A percentile compares a stretch with the other conserved stretches of the same genome.
Conservation (phyloP, 1,284 basidiomycete species). For the Gomphus sp. region DNA sequence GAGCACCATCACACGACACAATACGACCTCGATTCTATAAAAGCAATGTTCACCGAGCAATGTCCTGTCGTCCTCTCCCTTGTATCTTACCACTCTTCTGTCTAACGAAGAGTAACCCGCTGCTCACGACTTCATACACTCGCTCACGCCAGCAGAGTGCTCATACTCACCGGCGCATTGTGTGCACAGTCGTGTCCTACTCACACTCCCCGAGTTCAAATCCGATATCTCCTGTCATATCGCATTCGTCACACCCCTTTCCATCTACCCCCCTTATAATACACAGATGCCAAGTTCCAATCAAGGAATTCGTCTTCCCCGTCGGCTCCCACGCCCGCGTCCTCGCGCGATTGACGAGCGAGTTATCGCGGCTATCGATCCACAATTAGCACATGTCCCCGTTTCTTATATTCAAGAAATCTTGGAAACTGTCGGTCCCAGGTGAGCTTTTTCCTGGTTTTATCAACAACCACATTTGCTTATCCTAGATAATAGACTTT, state of each 20-base stretch:
- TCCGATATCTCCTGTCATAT: background rate
- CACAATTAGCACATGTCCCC: constrained; percentile 23
- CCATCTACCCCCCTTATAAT: background rate
- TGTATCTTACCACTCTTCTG: background rate
- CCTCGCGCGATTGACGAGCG: constrained; percentile 20
- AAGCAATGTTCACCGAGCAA: background rate
- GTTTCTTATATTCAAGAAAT: constrained; percentile 28
- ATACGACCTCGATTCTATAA: background rate
- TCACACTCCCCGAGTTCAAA: background rate
- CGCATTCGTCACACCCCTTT: background rate
- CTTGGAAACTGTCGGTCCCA: constrained; percentile 24
- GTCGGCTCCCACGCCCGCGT: constrained; percentile 23
- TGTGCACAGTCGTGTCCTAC: background rate
- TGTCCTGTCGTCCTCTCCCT: background rate
- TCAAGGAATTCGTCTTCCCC: constrained; percentile 19
- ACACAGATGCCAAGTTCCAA: constrained; percentile 19
- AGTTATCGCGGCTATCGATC: constrained; percentile 22
- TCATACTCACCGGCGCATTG: background rate
- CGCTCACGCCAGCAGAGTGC: background rate
- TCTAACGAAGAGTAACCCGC: background rate
- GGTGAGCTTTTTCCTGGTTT: constrained; percentile 22
- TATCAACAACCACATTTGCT: constrained; percentile 8
- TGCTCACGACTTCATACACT: background rate
- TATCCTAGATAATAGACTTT: background rate
- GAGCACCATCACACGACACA: background rate